phyloP scores from a whole-genome alignment of 2,329 filamentous ascomycete genomes.

The Mycosphaerella sp. region DNA sequence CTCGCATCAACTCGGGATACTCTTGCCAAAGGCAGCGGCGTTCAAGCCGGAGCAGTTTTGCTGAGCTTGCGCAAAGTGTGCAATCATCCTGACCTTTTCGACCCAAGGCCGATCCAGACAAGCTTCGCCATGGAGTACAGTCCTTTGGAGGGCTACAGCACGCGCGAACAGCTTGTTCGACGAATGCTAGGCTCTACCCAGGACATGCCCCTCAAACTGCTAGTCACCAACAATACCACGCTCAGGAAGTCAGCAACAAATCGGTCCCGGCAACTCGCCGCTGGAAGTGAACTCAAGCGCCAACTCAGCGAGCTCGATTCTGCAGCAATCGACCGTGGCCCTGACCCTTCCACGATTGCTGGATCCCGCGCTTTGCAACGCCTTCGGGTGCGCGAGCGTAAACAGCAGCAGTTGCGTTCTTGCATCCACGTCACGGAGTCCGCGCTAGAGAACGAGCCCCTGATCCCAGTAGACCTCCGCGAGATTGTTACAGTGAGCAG shows the following conservation, averaged over 20 bases:
- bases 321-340: conserved; percentile 12
- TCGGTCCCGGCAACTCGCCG: conserved; percentile 23
- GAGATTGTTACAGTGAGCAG: conserved; percentile 27
- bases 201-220: conserved; percentile 15
- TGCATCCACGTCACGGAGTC: conserved; percentile 26
- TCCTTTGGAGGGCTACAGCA: conserved; percentile 65
- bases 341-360: conserved; percentile 25
- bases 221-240: conserved; percentile 22
- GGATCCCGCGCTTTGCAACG: conserved; percentile 27
- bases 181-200: conserved; percentile 37
- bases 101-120: conserved; percentile 92
- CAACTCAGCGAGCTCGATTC: conserved; percentile 22
- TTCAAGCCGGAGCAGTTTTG: conserved; percentile 96
- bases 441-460: conserved; percentile 17
- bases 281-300: conserved; percentile 18
- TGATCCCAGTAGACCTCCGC: conserved; percentile 31
- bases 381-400: conserved; percentile 21
- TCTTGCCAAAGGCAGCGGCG: conserved; percentile 84
- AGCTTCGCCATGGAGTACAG: conserved; percentile 81
- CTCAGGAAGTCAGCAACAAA: conserved; percentile 16
- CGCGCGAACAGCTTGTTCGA: conserved; percentile 65
- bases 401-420: conserved; percentile 27
- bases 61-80: conserved; percentile 98
- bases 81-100: conserved; percentile 95
- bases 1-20: conserved; percentile 84